phyloP scores from a whole-genome alignment of 2,329 filamentous ascomycete genomes.

The Curvularia spicifera region DNA sequence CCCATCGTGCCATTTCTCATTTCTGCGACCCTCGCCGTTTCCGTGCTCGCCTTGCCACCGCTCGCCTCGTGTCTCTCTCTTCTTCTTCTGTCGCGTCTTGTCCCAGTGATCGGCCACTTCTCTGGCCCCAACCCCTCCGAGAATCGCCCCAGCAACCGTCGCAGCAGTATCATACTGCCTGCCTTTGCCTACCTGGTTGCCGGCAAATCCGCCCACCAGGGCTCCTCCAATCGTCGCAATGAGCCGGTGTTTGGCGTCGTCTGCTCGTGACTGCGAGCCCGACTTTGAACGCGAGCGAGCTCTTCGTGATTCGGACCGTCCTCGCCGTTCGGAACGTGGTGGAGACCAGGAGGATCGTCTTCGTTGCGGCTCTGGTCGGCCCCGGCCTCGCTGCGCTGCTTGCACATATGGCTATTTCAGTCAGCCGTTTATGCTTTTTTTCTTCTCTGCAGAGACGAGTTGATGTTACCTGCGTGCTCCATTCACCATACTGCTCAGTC shows the following conservation, averaged over 20 bases:
- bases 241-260: constrained; percentile 31
- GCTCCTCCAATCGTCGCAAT: constrained; percentile 42
- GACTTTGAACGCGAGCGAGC: constrained; percentile 29
- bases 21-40: constrained; percentile 1
- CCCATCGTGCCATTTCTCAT: constrained; percentile 7
- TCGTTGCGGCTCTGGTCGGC: constrained; percentile 28
- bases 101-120: constrained; percentile 38
- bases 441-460: constrained; percentile 6
- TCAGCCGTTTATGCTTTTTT: constrained; percentile 5
- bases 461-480: constrained; percentile 28
- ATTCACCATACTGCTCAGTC: constrained; percentile 16
- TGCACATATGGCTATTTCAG: constrained; percentile 8
- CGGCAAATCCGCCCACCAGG: constrained; percentile 43
- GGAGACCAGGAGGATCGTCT: constrained; percentile 41
- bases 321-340: constrained; percentile 26
- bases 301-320: constrained; percentile 19
- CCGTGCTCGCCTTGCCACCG: constrained; percentile 19
- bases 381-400: constrained; percentile 10
- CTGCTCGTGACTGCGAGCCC: constrained; percentile 32
- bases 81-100: constrained; percentile 13
- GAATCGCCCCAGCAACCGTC: constrained; percentile 44
- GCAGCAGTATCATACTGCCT: constrained; percentile 39
- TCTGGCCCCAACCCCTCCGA: constrained; percentile 44
- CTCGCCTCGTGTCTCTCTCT: constrained; percentile 12
- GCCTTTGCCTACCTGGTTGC: constrained; percentile 31